Base-by-base conservation (phyloP, 1,139 yeast species). In the Suhomyces yuchorum region DNA sequence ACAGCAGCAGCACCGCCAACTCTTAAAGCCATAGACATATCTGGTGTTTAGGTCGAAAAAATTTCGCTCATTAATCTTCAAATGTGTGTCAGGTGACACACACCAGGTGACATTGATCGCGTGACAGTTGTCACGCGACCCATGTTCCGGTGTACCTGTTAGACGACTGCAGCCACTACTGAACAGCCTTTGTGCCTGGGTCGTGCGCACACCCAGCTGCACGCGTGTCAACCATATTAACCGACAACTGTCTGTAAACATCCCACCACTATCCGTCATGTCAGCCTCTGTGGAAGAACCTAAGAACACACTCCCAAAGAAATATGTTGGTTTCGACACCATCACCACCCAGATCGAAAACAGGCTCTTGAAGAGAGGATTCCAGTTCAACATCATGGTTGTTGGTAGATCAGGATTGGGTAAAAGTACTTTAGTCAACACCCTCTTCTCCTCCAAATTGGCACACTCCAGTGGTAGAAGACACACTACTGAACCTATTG, bases 351-450 rank as follows among this genome's bases (percentile, higher is more conserved):
- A 93, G 72, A 93, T 93, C 63, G 97, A 93, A 69, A 90, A 87
- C 67, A 83, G 97, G 57, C 77, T 93, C 59, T 78, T 93, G 68
- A 92, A 90, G 66, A 81, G 95, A 60, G 99, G 99, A 9, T 93
- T 93, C 71, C 96, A 90, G 65, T 88, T 93, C 72, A 93, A 93
- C 64, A 73, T 93, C 51, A 91, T 93, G 95, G 87, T 88, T 46
- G 98, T 93, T 40, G 99, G 95, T 49, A 87, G 89, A 66, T 87
- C 96, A 19, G 99, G 99, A 2, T 80, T 93, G 58, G 99, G 99
- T 49, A 93, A 93, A 70, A 84, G 96, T 50, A 93, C 99, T 1
- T 71, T 93, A 57, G 80, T 93, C 59, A 93, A 93, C 73, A 90
- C 98, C 8, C 75, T 93, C 54, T 93, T 93, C 66, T 85, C 96